Evolutionary conservation across 208 protist species (phyloP), one percentile per base, ranked within the genome.

Genomic region (Tritrichomonas musculus): DNA sequence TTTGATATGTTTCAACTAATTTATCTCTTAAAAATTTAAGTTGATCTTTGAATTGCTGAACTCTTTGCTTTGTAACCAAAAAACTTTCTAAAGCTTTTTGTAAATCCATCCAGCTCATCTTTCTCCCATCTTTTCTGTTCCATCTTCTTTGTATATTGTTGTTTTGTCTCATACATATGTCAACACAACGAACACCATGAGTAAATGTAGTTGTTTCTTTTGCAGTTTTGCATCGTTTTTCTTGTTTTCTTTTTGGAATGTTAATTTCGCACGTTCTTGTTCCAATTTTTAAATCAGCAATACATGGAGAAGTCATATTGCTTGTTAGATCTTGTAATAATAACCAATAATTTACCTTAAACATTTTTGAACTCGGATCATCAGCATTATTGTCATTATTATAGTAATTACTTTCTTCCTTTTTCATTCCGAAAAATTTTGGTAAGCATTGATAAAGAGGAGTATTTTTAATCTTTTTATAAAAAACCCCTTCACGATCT

Each of bases 201-300:
- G 44, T 41, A 3, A 36, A 11, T 3, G 77, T 57, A 33, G 77
- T 88, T n/a, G 77, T 53, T 22, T 30, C 14, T 36, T 20, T 2
- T 14, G 39, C 57, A 39, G 33, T 25, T 47, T 53, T 20, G 20
- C 33, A n/a, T 50, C 57, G 77, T 11, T 39, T 25, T 14, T 57
- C 4, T 50, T n/a, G n/a, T 30, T 88, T 88, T 13, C 47, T 39
- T 50, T 88, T 11, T 33, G 77, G 47, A 20, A 88, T 47, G 11
- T 30, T 47, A 36, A 88, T 39, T 47, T 88, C 77, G n/a, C 33
- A 88, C 2, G 77, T 47, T 44, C 77, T 41, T 22, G 77, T 88
- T 47, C 77, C 77, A 88, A 88, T 25, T 47, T 88, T 88, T 47
- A 88, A 27, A 50, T 88, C 77, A 33, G 77, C 77, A 39, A 88